Base-by-base conservation (phyloP, 805 yeast species). In the Saturnispora mendoncae region DNA sequence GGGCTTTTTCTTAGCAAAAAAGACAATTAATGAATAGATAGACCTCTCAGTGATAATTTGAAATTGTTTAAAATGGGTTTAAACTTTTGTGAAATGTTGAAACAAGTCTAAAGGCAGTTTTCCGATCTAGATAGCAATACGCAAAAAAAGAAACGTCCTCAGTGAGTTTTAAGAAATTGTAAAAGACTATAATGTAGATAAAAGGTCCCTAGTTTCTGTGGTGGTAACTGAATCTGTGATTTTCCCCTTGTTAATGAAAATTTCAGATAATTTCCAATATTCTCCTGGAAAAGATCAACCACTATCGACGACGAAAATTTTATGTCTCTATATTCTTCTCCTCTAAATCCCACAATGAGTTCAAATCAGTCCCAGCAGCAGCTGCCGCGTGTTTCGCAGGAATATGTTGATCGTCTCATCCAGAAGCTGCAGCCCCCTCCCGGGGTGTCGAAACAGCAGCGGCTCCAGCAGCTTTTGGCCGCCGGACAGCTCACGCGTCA, bases 371-470 rank as follows among this genome's bases (percentile, higher is more conserved):
- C 50, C 40, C 48, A 51, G 9, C 39, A 6, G 17, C 55, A 51
- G 41, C 48, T 51, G 9, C 39, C 35, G 13, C 46, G 47, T 6
- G 45, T 45, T 40, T 42, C 46, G 24, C 47, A 46, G 23, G 46
- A 42, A n/a, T 57, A 58, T 38, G 54, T 58, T 50, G 52, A 55
- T 48, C 45, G 52, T 30, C 50, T 58, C 30, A 39, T 58, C 33
- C 50, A 48, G 41, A 53, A 58, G 27, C 57, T 58, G 26, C 61
- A 58, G 44, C 61, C 63, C 19, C 55, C 57, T 8, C 60, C 60
- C 3, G 63, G 63, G 6, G 52, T 58, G 55, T 53, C 62, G 13
- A 54, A 59, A 27, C 63, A 58, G 38, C 61, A 58, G 42, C 48
- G 55, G 28, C 46, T 58, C 29, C 60, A 58, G 40, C 60, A 57